Percentiles rank a stretch among this genome's conserved stretches.
Evolutionary conservation across 805 yeast genomes (phyloP).

Genomic region (Pichia eremophila): DNA sequence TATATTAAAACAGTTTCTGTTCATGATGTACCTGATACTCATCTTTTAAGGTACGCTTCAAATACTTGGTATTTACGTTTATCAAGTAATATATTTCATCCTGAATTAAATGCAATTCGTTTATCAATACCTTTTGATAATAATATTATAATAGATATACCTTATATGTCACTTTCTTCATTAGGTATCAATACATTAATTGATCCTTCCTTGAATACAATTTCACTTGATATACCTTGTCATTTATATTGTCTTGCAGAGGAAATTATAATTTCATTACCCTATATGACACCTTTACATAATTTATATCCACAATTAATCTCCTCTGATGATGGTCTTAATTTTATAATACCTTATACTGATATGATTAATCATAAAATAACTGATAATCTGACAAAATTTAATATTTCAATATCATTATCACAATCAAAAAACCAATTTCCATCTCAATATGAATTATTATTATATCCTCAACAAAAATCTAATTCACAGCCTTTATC

Average conservation of each 20-base stretch:
- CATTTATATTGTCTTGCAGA: slow-evolving; percentile 21
- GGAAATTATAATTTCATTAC: slow-evolving; percentile 13
- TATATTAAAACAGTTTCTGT: slow-evolving; percentile 13
- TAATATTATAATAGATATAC: slow-evolving; percentile 1
- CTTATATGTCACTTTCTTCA: slow-evolving; percentile 1
- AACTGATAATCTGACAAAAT: slow-evolving; percentile 10
- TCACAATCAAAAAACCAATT: not conserved
- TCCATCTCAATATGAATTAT: too few relatives aligned
- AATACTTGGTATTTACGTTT: slow-evolving; percentile 14
- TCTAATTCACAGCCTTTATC: slow-evolving; percentile 11
- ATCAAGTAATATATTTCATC: slow-evolving; percentile 6
- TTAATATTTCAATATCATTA: not conserved
- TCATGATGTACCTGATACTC: slow-evolving; percentile 4
- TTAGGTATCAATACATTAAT: not conserved
- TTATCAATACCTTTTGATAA: not conserved
- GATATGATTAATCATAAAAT: slow-evolving; percentile 14
- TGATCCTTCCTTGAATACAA: slow-evolving; percentile 1
- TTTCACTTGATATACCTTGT: slow-evolving; percentile 9
- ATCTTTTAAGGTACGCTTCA: slow-evolving; percentile 15
- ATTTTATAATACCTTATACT: slow-evolving; percentile 17
- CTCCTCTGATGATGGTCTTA: slow-evolving; percentile 4
- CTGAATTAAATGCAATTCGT: not conserved
- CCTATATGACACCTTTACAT: slow-evolving; percentile 1
- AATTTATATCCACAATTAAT: not conserved
- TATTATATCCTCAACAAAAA: slow-evolving; percentile 14